Base-by-base conservation (phyloP, 1,284 basidiomycete species). In the Tilletia horrida region DNA sequence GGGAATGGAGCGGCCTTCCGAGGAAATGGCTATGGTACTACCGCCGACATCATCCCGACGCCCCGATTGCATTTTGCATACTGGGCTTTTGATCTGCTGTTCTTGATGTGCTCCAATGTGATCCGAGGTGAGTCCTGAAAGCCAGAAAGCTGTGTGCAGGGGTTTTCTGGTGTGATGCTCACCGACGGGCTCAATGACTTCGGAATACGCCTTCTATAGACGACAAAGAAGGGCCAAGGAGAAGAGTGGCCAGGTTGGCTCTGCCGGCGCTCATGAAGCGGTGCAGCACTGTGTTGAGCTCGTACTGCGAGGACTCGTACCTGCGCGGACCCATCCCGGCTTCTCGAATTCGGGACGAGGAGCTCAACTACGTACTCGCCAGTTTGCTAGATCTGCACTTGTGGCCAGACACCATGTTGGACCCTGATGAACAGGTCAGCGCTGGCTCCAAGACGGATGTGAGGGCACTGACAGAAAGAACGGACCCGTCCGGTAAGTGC, bases 71-170 rank as follows among this genome's bases (percentile, higher is more conserved):
- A 90, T 9, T 92, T 93, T 77, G 89, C 90, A 8, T 96, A 93
- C 83, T 97, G 93, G 93, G 93, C 91, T 74, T 90, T 97, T 70
- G 92, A 96, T 76, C 83, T 95, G 27, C 82, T 97, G 18, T 93
- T 96, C 81, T 81, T 90, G 70, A 85, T 91, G 27, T 92, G 90
- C 75, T 89, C 89, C 0, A 84, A 88, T 27, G 62, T 27, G 25
- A 29, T 55, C 21, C 52, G 3, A 42, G 59, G 18, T 48, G 14
- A 55, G 27, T 72, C 83, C 84, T 0, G 86, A 40, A n/a, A n/a
- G n/a, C n/a, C n/a, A n/a, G 18, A 44, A 44, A 44, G 18, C 43
- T 18, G 43, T 44, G 43, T 44, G 43, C 8, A 9, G 43, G 8
- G 43, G 9, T 9, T 44, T 44, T 44, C 86, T 0, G 18, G 16